Evolutionary conservation across 2,329 filamentous ascomycete species (phyloP).

Genomic region (Rhynchosporium graminicola): DNA sequence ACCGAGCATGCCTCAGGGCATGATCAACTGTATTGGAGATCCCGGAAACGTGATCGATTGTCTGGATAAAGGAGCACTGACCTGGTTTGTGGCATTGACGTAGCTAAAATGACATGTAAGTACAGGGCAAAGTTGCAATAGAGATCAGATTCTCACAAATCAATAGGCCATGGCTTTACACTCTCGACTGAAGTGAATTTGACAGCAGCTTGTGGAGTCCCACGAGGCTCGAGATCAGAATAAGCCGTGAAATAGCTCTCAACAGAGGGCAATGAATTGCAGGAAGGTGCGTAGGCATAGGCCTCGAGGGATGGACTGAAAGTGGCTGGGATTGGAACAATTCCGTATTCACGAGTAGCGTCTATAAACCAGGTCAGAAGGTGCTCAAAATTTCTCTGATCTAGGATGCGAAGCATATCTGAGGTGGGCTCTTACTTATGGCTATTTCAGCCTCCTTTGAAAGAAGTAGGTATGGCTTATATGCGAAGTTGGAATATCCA

Average conservation of each 20-base stretch:
- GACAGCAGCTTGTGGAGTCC: conserved; percentile 11
- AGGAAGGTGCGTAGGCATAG: conserved; percentile 16
- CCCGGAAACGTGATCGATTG: too few relatives aligned
- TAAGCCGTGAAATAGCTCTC: conserved; percentile 22
- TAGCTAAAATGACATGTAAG: conserved; percentile 44
- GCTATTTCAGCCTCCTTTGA: conserved; percentile 5
- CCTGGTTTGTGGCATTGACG: conserved; percentile 55
- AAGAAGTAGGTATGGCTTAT: conserved; percentile 40
- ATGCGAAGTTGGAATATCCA: conserved; percentile 53
- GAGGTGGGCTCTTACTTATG: not conserved
- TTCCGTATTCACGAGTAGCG: conserved; percentile 10
- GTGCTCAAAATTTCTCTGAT: not conserved
- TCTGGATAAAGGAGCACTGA: not conserved
- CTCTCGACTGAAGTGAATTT: conserved; percentile 2
- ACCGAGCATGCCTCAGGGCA: too few relatives aligned
- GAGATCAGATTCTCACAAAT: conserved; percentile 18
- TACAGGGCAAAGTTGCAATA: not conserved
- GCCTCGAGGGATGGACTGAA: conserved; percentile 21
- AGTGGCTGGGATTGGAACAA: conserved; percentile 12
- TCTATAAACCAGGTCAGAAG: not conserved
- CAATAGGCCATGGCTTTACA: conserved; percentile 16
- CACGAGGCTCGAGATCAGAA: conserved; percentile 12
- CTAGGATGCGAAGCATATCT: not conserved
- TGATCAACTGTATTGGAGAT: too few relatives aligned
- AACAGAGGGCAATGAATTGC: not conserved